Conservation (phyloP, 164 flowering plant genomes). For the Houttuynia cordata region DNA sequence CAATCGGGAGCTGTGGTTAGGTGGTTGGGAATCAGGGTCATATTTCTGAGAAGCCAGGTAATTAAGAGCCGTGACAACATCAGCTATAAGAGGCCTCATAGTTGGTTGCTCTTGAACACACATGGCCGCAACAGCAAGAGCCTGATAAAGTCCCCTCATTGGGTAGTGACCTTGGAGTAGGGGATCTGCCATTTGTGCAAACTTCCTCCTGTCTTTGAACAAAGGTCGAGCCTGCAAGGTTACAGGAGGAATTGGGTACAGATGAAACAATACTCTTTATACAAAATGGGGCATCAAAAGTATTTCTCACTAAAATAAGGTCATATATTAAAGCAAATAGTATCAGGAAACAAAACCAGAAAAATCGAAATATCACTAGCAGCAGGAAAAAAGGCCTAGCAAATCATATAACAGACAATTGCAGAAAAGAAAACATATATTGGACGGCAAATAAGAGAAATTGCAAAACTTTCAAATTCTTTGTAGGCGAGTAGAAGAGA, state of each 20-base stretch:
- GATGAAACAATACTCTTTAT: neutral
- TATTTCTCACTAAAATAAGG: neutral
- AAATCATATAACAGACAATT: too few relatives aligned
- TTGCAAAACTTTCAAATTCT: too few relatives aligned
- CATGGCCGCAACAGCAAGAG: slow-evolving; percentile 90
- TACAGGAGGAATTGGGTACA: neutral
- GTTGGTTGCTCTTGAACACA: slow-evolving; percentile 87
- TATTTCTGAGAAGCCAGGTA: slow-evolving; percentile 66
- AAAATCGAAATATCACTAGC: too few relatives aligned
- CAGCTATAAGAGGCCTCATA: slow-evolving; percentile 76
- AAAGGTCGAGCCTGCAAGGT: slow-evolving; percentile 68
- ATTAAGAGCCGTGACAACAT: slow-evolving; percentile 73
- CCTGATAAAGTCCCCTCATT: slow-evolving; percentile 69
- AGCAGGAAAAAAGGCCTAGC: too few relatives aligned
- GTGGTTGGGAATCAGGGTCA: slow-evolving; percentile 31
- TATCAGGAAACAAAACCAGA: too few relatives aligned
- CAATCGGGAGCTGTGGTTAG: slow-evolving; percentile 29
- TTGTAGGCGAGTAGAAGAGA: too few relatives aligned
- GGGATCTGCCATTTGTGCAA: slow-evolving; percentile 76
- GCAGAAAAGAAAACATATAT: too few relatives aligned
- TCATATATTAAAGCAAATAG: too few relatives aligned
- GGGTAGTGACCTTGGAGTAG: slow-evolving; percentile 70
- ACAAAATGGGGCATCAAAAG: neutral
- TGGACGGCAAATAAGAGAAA: too few relatives aligned
- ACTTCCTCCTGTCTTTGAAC: slow-evolving; percentile 63